Conservation (phyloP, 2,329 filamentous ascomycete species). For the Dactylella cylindrospora region DNA sequence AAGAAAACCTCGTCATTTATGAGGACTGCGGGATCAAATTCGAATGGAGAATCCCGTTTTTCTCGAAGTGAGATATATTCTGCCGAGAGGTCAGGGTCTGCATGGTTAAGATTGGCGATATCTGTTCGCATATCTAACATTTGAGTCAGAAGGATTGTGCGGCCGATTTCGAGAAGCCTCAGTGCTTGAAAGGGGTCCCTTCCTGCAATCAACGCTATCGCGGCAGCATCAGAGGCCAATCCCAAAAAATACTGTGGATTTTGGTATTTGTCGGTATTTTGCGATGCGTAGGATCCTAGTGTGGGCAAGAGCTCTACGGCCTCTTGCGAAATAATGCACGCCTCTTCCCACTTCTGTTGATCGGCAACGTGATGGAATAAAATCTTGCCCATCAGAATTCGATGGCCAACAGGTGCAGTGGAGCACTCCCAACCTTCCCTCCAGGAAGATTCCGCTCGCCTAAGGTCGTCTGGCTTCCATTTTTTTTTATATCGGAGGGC, state of each 20-base stretch:
- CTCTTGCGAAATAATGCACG: background rate
- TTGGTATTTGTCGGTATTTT: background rate
- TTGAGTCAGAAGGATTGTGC: slow-evolving; percentile 47
- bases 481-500: too few species aligned
- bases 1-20: too few species aligned
- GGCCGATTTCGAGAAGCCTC: slow-evolving; percentile 48
- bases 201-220: slow-evolving; percentile 38
- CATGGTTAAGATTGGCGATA: slow-evolving; percentile 7
- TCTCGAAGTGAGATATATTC: too few species aligned
- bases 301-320: background rate
- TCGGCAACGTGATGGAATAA: too few species aligned
- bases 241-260: slow-evolving; percentile 13
- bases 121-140: slow-evolving; percentile 46
- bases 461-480: too few species aligned
- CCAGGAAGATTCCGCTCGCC: too few species aligned
- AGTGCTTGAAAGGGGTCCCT: slow-evolving; percentile 39
- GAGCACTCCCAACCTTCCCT: too few species aligned
- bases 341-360: background rate
- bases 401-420: too few species aligned
- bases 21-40: too few species aligned
- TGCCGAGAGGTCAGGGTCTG: too few species aligned
- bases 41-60: too few species aligned
- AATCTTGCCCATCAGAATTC: too few species aligned
- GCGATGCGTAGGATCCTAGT: background rate
- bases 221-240: slow-evolving; percentile 47